These are phyloP conservation scores for Bolboschoenus planiculmis DNA, from an alignment of 176 grass and related monocot genomes.

Conservation along the genomic window DNA sequence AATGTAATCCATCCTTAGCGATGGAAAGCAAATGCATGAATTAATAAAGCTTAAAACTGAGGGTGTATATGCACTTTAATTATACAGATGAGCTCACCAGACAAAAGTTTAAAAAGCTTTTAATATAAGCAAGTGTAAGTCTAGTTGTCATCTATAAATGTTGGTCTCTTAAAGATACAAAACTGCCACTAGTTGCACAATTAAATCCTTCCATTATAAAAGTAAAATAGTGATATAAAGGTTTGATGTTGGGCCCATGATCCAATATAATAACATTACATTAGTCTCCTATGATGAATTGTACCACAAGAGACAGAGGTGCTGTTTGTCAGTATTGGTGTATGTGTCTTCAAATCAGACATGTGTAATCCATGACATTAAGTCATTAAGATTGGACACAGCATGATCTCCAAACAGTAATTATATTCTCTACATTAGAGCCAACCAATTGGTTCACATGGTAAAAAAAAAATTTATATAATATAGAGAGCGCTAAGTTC, in stretches of 20 bases:
- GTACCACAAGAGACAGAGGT: not conserved
- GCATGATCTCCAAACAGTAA: not conserved
- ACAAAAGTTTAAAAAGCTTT: not conserved
- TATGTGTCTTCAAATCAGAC: not conserved
- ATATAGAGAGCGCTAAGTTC: not conserved
- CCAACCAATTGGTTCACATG: not conserved
- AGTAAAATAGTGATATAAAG: slow-evolving; percentile 4
- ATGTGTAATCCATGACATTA: not conserved
- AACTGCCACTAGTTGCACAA: slow-evolving; percentile 14
- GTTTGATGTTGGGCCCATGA: not conserved
- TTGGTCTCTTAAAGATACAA: slow-evolving; percentile 12
- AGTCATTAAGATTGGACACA: not conserved
- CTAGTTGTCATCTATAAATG: slow-evolving; percentile 28
- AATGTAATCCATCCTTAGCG: not conserved
- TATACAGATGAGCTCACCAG: slow-evolving; percentile 2
- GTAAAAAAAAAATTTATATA: not conserved
- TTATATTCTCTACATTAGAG: not conserved
- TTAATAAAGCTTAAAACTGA: not conserved
- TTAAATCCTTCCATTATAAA: slow-evolving; percentile 17
- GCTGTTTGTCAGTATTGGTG: not conserved
- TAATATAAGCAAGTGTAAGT: slow-evolving; percentile 17
- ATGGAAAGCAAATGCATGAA: not conserved
- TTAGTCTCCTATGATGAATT: slow-evolving; percentile 1
- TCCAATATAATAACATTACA: slow-evolving; percentile 1
- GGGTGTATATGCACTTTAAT: slow-evolving; percentile 1